Evolutionary conservation across 371 early-diverging fungal genomes (phyloP).

Genomic region (Blyttiomyces sp.): DNA sequence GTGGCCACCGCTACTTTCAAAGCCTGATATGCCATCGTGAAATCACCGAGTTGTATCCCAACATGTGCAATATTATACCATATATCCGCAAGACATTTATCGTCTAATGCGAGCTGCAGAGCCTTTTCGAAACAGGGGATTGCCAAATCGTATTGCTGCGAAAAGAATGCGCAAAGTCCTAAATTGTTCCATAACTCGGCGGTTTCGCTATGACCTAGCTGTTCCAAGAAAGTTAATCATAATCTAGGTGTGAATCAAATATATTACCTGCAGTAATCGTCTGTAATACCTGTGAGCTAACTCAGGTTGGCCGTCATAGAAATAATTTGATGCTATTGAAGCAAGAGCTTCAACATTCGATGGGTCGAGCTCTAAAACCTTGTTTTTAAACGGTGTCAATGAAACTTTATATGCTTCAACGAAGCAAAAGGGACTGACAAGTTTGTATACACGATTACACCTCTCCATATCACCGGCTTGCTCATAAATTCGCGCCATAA

Average conservation of each 20-base stretch:
- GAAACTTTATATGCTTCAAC: not conserved
- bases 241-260: not conserved
- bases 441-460: conserved; percentile 8
- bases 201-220: conserved; percentile 5
- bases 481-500: conserved; percentile 18
- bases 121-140: conserved; percentile 26
- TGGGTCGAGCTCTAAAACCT: conserved; percentile 20
- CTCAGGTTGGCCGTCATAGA: conserved; percentile 25
- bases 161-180: conserved; percentile 23
- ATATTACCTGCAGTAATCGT: conserved; percentile 13
- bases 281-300: conserved; percentile 22
- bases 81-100: conserved; percentile 13
- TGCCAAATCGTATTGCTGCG: conserved; percentile 26
- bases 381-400: not conserved
- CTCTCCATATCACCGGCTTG: conserved; percentile 6
- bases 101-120: conserved; percentile 10
- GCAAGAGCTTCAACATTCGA: conserved; percentile 22
- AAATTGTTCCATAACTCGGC: conserved; percentile 28
- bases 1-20: conserved; percentile 13
- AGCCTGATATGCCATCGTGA: conserved; percentile 12
- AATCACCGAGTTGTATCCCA: conserved; percentile 20
- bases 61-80: conserved; percentile 31
- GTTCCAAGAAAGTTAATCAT: not conserved
- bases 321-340: conserved; percentile 16
- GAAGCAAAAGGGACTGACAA: not conserved